Evolutionary conservation across 208 protist species (phyloP).

Genomic region (Trypanosoma scelopori): DNA sequence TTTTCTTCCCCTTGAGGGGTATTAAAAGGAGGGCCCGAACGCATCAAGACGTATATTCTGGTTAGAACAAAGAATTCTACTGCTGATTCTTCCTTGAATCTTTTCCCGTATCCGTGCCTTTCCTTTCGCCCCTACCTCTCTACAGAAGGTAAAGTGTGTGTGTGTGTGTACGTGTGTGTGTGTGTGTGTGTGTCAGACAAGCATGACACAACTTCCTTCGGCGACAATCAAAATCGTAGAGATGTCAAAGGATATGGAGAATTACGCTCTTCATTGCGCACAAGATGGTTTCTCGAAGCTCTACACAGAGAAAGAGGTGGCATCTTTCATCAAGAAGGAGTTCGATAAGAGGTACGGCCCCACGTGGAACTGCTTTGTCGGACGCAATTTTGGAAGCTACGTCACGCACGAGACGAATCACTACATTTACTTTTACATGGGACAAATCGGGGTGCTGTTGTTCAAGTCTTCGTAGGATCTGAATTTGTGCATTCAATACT

Average conservation of each 20-base stretch:
- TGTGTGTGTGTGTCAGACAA: slow-evolving; percentile 7
- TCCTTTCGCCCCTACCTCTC: too few species aligned
- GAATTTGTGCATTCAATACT: not conserved
- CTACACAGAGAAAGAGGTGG: slow-evolving; percentile 99
- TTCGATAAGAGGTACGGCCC: slow-evolving; percentile 98
- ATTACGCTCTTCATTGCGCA: slow-evolving; percentile 97
- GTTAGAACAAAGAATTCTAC: too few species aligned
- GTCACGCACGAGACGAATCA: slow-evolving; percentile 99
- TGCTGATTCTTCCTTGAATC: not conserved
- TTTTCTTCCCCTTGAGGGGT: too few species aligned
- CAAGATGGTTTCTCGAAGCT: slow-evolving; percentile 97
- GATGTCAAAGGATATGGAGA: slow-evolving; percentile 96
- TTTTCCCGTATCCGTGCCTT: not conserved
- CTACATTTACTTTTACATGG: slow-evolving; percentile 99
- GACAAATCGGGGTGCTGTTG: slow-evolving; percentile 98
- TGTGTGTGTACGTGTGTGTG: not conserved
- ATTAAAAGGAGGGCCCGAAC: too few species aligned
- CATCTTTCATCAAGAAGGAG: slow-evolving; percentile 99
- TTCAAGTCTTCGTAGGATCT: slow-evolving; percentile 88
- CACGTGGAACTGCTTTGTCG: slow-evolving; percentile 99
- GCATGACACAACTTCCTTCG: slow-evolving; percentile 74
- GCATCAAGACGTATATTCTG: too few species aligned
- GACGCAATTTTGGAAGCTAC: slow-evolving; percentile 99
- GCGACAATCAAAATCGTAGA: slow-evolving; percentile 93
- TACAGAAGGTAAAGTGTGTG: too few species aligned